Evolutionary conservation across 257 asterid species (phyloP).

Genomic region (Gentiana straminea): DNA sequence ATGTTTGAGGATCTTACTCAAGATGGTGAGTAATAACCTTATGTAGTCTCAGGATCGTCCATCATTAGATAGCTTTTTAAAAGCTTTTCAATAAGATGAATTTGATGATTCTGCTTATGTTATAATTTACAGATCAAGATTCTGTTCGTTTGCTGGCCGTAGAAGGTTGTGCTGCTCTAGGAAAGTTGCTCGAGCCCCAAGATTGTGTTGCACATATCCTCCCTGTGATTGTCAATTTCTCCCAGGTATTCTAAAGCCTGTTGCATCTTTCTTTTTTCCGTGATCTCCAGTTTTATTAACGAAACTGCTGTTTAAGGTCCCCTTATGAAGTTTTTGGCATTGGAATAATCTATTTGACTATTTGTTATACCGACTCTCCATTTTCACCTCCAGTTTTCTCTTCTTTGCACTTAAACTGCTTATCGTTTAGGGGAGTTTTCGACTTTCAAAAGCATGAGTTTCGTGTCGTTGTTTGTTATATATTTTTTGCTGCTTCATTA

Average conservation of each 20-base stretch:
- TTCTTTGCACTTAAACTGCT: no score
- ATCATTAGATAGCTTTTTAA: no score
- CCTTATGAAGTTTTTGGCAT: no score
- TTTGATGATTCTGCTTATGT: neutral
- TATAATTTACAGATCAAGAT: constrained; percentile 57
- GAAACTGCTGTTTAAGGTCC: no score
- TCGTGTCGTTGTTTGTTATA: neutral
- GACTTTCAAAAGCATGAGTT: no score
- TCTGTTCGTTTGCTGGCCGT: constrained; percentile 89
- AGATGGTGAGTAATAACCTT: constrained; percentile 23
- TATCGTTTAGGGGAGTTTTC: no score
- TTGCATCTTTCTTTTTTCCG: neutral
- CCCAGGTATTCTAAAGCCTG: constrained; percentile 41
- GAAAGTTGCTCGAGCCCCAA: constrained; percentile 85
- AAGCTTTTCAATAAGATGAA: neutral
- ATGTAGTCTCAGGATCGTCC: no score
- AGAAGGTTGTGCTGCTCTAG: constrained; percentile 92
- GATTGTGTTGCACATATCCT: constrained; percentile 86
- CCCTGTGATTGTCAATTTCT: constrained; percentile 84
- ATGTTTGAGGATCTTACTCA: constrained; percentile 44
- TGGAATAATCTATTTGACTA: no score
- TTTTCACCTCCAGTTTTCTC: no score
- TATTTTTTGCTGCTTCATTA: neutral
- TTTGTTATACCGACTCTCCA: no score
- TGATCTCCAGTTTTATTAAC: no score